phyloP scores from a whole-genome alignment of 23 red algal species.

The Agarophyton chilense region DNA sequence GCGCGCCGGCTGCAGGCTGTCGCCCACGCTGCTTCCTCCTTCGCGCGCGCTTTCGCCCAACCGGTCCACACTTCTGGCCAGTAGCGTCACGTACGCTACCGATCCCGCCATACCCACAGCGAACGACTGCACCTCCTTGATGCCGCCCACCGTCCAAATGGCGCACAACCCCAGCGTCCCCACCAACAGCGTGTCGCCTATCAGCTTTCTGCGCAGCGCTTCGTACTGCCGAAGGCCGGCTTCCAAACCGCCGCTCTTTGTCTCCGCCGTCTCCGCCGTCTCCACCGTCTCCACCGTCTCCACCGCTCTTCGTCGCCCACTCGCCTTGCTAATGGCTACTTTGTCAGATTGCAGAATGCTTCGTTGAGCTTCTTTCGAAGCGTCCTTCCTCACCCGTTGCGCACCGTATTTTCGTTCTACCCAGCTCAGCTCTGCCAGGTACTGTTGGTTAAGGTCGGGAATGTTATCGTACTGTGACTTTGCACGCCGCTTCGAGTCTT shows the following conservation, averaged over 20 bases:
- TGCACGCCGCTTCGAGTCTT: constrained; percentile 67
- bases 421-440: constrained; percentile 64
- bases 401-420: constrained; percentile 72
- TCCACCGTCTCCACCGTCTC: not conserved
- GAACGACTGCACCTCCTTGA: constrained; percentile 54
- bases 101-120: constrained; percentile 47
- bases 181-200: constrained; percentile 73
- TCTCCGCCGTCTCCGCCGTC: not conserved
- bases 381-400: constrained; percentile 27
- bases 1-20: constrained; percentile 66
- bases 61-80: constrained; percentile 73
- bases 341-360: constrained; percentile 35
- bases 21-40: not conserved
- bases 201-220: constrained; percentile 52
- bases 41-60: constrained; percentile 30
- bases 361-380: constrained; percentile 34
- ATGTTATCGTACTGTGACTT: constrained; percentile 74
- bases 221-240: constrained; percentile 43
- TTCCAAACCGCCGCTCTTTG: not conserved
- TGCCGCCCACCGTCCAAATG: constrained; percentile 14
- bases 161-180: constrained; percentile 50
- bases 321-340: not conserved
- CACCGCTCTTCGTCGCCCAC: no score
- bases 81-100: constrained; percentile 75
- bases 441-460: constrained; percentile 77